Base-by-base conservation (phyloP, 169 alveolate genomes). In the Cryptosporidium muris region DNA sequence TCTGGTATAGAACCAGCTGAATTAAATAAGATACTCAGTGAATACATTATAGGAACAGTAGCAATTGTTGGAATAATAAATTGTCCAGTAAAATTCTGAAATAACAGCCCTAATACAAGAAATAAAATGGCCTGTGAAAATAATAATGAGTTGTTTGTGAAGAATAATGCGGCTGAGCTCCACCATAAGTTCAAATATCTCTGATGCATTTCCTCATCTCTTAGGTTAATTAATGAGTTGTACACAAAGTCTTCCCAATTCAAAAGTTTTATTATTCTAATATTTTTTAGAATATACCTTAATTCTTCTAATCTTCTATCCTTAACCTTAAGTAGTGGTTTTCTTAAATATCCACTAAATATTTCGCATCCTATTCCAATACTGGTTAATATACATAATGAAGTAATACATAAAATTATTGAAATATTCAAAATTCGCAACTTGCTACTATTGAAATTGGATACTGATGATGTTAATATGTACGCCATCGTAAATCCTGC, bases 161-260 rank as follows among this genome's bases (percentile, higher is more conserved):
- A 58, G n/a, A 74, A 16, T n/a, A 58, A 66, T 7, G 85, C 54
- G 9, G 60, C 40, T 1, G 64, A 52, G 5, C 64, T 37, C 16
- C 54, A 36, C 67, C 66, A 74, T 1, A 74, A 53, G 25, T 64
- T 54, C 47, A n/a, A 58, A 14, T 68, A 52, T 9, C 85, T 53
- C 85, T 68, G 60, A 36, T 74, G 43, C 68, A 74, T 74, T 48
- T 74, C 85, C 25, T 58, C 48, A 4, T 48, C 48, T 58, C 85
- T 74, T 42, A 74, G 14, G 14, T 74, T 68, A 8, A 74, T 68
- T 36, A 74, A n/a, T 25, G 54, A 58, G 9, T 58, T 74, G 45
- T 74, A 74, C 9, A 74, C 85, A 54, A 74, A 74, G 34, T 63
- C 42, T 14, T 74, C 85, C 85, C 85, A 74, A 47, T 74, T 58